phyloP scores from a whole-genome alignment of 345 rosid genomes.

The Citrus reticulata region DNA sequence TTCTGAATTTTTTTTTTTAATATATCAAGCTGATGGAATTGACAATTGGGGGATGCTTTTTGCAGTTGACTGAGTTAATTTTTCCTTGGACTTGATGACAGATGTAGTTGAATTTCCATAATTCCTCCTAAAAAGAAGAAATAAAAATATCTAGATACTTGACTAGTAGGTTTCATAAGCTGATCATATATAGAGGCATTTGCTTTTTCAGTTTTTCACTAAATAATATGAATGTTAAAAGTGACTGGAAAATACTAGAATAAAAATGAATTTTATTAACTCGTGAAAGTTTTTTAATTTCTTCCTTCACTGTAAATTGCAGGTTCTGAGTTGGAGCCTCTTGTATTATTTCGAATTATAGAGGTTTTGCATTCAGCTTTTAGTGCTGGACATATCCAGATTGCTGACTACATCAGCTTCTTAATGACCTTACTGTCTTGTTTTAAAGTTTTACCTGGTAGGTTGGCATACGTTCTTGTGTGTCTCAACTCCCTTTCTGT shows the following conservation, averaged over 20 bases:
- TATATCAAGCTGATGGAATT: neutral
- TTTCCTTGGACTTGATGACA: neutral
- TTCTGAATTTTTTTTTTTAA: neutral
- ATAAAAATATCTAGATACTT: neutral
- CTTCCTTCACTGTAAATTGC: conserved; percentile 18
- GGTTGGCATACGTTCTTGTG: conserved; percentile 6
- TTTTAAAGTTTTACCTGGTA: conserved; percentile 64
- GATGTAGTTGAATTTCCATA: neutral
- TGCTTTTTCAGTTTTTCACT: neutral
- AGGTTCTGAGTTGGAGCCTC: conserved; percentile 66
- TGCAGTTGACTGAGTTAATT: neutral
- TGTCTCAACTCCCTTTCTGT: neutral
- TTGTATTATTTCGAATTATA: conserved; percentile 44
- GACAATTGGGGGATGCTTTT: neutral
- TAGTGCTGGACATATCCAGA: conserved; percentile 58
- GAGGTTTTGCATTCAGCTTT: conserved; percentile 65
- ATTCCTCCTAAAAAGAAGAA: neutral
- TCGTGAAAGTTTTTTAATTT: neutral
- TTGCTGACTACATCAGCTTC: conserved; percentile 68
- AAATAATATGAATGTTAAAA: neutral
- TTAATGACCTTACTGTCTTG: conserved; percentile 53
- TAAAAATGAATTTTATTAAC: neutral
- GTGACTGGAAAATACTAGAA: conserved; percentile 1
- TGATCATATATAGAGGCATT: neutral
- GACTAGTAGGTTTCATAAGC: neutral